Evolutionary conservation across 2,329 filamentous ascomycete species (phyloP).

Genomic region (Tolypocladium tundrense): DNA sequence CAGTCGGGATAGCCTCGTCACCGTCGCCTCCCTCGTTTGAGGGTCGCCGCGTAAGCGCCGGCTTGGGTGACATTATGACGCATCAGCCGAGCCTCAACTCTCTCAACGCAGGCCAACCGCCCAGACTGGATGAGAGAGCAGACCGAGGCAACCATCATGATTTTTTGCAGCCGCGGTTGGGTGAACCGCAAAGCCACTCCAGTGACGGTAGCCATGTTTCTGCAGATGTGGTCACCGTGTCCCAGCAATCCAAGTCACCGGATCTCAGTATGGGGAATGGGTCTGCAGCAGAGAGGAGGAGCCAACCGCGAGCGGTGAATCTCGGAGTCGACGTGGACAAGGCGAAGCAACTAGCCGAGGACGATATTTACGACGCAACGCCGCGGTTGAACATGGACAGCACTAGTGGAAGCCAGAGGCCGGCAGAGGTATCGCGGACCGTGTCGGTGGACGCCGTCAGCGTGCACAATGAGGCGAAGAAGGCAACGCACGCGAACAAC

Average conservation of each 20-base stretch:
- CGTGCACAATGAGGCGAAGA: background rate
- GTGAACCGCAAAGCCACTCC: background rate
- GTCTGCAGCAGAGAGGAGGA: background rate
- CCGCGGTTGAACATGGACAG: conserved; percentile 10
- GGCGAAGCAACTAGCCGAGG: conserved; percentile 10
- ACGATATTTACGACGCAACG: conserved; percentile 24
- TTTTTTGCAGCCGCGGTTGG: background rate
- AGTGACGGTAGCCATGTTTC: background rate
- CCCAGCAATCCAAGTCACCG: conserved; percentile 1
- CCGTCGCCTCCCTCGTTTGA: conserved; percentile 1
- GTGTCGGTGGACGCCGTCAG: conserved; percentile 1
- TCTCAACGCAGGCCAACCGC: background rate
- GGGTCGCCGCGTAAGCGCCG: background rate
- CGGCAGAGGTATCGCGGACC: background rate
- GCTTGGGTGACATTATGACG: background rate
- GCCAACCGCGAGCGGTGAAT: background rate
- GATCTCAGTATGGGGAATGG: background rate
- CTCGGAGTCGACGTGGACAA: conserved; percentile 4
- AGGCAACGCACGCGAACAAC: conserved; percentile 2
- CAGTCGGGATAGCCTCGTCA: background rate
- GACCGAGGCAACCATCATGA: background rate
- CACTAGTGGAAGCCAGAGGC: background rate
- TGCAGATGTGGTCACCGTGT: background rate
- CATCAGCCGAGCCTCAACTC: background rate
- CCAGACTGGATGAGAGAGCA: background rate